Conservation (phyloP, 164 flowering plant genomes). For the Nelumbo lutea region DNA sequence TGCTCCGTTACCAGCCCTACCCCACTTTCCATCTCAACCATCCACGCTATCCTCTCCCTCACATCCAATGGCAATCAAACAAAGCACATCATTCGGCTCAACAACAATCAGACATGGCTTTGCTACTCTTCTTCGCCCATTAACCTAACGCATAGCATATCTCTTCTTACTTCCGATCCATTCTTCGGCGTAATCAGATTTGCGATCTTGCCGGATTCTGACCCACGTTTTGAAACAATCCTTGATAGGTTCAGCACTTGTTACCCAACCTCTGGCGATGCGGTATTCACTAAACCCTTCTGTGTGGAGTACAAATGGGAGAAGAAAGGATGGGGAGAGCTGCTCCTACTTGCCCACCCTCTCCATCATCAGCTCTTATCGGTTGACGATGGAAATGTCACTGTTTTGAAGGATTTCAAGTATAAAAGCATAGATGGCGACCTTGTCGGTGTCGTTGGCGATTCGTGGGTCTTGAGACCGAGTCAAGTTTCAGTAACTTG, state of each 20-base stretch:
- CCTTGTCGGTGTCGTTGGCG: conserved; percentile 87
- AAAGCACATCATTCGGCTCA: conserved; percentile 54
- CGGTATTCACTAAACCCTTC: conserved; percentile 48
- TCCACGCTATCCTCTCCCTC: conserved; percentile 52
- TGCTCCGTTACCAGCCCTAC: conserved; percentile 27
- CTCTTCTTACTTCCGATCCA: conserved; percentile 34
- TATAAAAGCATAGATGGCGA: conserved; percentile 88
- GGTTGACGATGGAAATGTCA: conserved; percentile 19
- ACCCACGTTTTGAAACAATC: conserved; percentile 27
- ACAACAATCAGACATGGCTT: conserved; percentile 84
- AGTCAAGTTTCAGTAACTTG: conserved; percentile 66
- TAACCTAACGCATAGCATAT: conserved; percentile 29
- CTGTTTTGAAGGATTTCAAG: conserved; percentile 56
- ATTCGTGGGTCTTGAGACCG: conserved; percentile 61
- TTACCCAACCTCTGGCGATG: conserved; percentile 71
- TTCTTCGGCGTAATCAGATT: conserved; percentile 69
- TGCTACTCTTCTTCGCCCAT: conserved; percentile 64
- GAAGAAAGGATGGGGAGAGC: conserved; percentile 79
- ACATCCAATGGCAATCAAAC: conserved; percentile 34
- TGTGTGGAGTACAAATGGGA: conserved; percentile 77
- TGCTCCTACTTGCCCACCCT: conserved; percentile 83
- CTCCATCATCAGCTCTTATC: conserved; percentile 58
- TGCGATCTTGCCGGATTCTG: conserved; percentile 51
- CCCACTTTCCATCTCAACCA: conserved; percentile 47
- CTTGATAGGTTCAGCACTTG: conserved; percentile 76